phyloP scores from a whole-genome alignment of 202 grass and related monocot genomes.

The Digitaria exilis region DNA sequence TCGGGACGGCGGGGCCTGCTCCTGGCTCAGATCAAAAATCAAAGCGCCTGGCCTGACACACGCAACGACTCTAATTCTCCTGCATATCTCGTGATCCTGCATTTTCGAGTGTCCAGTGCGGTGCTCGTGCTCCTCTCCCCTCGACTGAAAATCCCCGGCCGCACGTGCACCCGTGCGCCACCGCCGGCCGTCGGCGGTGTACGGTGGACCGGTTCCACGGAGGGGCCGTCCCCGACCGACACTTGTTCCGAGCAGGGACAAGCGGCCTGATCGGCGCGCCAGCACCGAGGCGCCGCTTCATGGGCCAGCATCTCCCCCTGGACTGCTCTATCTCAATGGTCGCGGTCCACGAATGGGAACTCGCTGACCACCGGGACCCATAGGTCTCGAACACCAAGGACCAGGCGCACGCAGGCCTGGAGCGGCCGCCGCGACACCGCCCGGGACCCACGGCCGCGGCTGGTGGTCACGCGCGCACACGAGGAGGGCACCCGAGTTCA shows the following conservation, averaged over 20 bases:
- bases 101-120: background rate
- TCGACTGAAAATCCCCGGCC: too few relatives aligned
- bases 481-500: background rate
- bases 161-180: background rate
- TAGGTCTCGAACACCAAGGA: fast-evolving
- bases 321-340: fast-evolving
- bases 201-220: background rate
- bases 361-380: fast-evolving
- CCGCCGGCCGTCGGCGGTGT: background rate
- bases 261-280: background rate
- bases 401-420: background rate
- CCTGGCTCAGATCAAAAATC: background rate
- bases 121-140: background rate
- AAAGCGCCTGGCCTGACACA: background rate
- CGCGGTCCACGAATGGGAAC: background rate
- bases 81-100: background rate
- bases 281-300: background rate
- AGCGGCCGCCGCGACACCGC: background rate
- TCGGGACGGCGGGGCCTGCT: background rate
- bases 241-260: constrained; percentile 13
- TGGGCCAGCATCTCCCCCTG: background rate
- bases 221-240: constrained; percentile 24
- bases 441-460: constrained; percentile 5
- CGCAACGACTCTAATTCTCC: background rate
- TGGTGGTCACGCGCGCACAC: background rate